Evolutionary conservation across 306 rosid species (phyloP), one percentile per base, ranked within the genome.

Genomic region (Dryas drummondii): DNA sequence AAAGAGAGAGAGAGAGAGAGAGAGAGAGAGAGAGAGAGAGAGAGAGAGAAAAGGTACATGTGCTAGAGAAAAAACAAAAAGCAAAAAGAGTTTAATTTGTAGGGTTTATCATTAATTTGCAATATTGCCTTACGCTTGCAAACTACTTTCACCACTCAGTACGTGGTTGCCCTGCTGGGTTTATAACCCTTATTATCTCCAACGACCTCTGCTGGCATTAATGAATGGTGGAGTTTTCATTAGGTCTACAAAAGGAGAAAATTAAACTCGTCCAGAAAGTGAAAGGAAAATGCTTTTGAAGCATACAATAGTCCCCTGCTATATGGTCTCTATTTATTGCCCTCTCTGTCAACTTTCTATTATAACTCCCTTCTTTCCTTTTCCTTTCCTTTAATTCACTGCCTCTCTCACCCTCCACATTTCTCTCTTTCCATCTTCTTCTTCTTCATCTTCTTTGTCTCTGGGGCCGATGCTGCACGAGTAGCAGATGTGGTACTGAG

Each of bases 131-230:
- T 32, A 1, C 0, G 37, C 37, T 32, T 32, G 37, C 37, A 32
- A 32, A 32, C 37, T 32, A 32, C 37, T 32, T 2, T 32, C 3
- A 32, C 37, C 37, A 32, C 37, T 32, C 37, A 32, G 37, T 22
- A 22, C 22, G 22, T 32, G n/a, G 55, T 51, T n/a, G 55, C 8
- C 55, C 55, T 45, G 71, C 40, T 48, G 11, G 68, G 27, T 41
- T 65, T 51, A 19, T 32, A 4, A 58, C 53, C 27, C 6, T 60
- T 27, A 15, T 14, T 16, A 37, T 22, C 14, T 58, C 84, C 91
- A 86, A 82, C 93, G 79, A 79, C 79, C 73, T 44, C 7, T 14
- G 79, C 48, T 46, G 78, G 79, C 86, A 86, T 86, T 88, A 71
- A 84, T 81, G 84, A 79, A 82, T 82, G 22, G 22, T 22, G 22